These are phyloP conservation scores for Akebia trifoliata DNA, from an alignment of 164 flowering plant species.

Conservation along the genomic window DNA sequence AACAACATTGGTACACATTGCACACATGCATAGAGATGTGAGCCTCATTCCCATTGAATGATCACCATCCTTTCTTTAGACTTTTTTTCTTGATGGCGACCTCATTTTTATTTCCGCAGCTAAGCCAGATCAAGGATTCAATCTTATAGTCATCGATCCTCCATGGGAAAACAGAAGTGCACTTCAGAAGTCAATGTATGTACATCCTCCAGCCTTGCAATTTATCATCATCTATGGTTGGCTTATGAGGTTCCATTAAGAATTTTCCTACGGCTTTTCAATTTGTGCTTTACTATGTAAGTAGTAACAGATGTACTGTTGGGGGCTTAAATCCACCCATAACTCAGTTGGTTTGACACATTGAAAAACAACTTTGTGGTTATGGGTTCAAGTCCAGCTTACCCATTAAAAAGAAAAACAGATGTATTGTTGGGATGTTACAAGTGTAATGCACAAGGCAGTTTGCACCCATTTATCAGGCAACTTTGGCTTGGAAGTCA, in stretches of 20 bases:
- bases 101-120: too few species aligned
- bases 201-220: not conserved
- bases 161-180: conserved; percentile 99
- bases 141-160: conserved; percentile 85
- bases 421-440: not conserved
- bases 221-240: not conserved
- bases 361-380: not conserved
- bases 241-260: too few species aligned
- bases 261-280: not conserved
- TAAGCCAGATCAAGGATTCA: conserved; percentile 54
- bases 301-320: too few species aligned
- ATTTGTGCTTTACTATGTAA: too few species aligned
- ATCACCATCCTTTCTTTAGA: too few species aligned
- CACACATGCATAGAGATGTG: too few species aligned
- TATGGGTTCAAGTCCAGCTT: too few species aligned
- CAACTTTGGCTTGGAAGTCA: not conserved
- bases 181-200: conserved; percentile 63
- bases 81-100: too few species aligned
- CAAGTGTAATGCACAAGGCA: not conserved
- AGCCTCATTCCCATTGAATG: too few species aligned
- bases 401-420: not conserved
- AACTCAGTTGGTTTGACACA: too few species aligned
- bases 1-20: too few species aligned
- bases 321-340: too few species aligned
- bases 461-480: not conserved